A percentile compares a stretch with the other conserved stretches of the same genome.
These are phyloP conservation scores for Echium plantagineum DNA, from an alignment of 257 asterid genomes.

Conservation along the genomic window DNA sequence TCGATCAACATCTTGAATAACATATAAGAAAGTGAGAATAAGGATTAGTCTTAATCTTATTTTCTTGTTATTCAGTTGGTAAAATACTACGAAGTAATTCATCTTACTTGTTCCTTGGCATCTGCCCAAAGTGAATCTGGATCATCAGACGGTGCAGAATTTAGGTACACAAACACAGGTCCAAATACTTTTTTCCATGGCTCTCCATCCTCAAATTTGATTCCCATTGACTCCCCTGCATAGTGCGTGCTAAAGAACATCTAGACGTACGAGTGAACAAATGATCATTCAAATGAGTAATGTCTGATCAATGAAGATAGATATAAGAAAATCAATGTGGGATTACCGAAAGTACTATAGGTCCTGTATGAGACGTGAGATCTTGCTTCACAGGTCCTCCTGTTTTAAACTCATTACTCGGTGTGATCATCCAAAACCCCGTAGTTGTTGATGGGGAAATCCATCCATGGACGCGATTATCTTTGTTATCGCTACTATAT, in stretches of 20 bases:
- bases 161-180: slow-evolving; percentile 53
- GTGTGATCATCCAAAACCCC: slow-evolving; percentile 83
- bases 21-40: neutral
- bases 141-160: slow-evolving; percentile 31
- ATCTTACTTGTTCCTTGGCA: slow-evolving; percentile 56
- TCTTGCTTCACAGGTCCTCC: slow-evolving; percentile 89
- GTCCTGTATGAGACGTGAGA: slow-evolving; percentile 89
- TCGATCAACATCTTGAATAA: slow-evolving; percentile 53
- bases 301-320: neutral
- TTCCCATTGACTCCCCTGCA: slow-evolving; percentile 36
- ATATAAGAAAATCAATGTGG: neutral
- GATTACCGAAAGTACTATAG: slow-evolving; percentile 52
- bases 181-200: slow-evolving; percentile 83
- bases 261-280: slow-evolving; percentile 18
- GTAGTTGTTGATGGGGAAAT: slow-evolving; percentile 37
- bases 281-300: neutral
- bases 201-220: slow-evolving; percentile 43
- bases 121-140: slow-evolving; percentile 55
- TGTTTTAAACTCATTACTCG: slow-evolving; percentile 66
- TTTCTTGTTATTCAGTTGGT: too few species aligned
- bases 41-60: neutral
- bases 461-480: slow-evolving; percentile 75
- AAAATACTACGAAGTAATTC: too few species aligned
- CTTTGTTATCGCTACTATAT: slow-evolving; percentile 69
- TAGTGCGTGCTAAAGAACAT: slow-evolving; percentile 91